Percentiles rank a stretch among this genome's conserved stretches.
These are phyloP conservation scores for Ailanthus altissimus DNA, from an alignment of 345 rosid species.

Conservation along the genomic window DNA sequence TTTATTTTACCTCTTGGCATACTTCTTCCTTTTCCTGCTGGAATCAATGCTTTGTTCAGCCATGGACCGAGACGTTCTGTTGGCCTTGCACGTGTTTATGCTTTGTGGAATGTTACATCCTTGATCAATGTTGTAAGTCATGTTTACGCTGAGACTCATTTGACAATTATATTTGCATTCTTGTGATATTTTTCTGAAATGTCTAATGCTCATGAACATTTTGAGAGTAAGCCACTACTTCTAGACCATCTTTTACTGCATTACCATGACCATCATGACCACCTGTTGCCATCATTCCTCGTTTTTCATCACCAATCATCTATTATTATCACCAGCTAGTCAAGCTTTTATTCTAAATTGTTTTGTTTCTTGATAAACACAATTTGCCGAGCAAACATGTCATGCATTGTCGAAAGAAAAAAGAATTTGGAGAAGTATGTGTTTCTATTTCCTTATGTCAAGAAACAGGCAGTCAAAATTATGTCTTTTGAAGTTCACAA, in stretches of 20 bases:
- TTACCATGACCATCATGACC: background rate
- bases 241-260: background rate
- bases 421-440: background rate
- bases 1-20: conserved; percentile 89
- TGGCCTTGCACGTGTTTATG: conserved; percentile 93
- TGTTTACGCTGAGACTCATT: background rate
- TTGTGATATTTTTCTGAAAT: background rate
- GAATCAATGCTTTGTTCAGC: conserved; percentile 97
- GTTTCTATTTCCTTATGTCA: background rate
- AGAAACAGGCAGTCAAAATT: background rate
- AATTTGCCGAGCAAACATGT: background rate
- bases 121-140: conserved; percentile 85
- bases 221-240: background rate
- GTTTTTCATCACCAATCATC: background rate
- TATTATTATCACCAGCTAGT: background rate
- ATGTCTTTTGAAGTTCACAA: background rate
- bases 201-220: background rate
- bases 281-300: background rate
- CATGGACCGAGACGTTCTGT: conserved; percentile 98
- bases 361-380: background rate
- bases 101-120: conserved; percentile 91
- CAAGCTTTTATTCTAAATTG: background rate
- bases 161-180: background rate
- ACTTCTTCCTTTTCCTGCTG: conserved; percentile 97
- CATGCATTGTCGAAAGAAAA: background rate